Percentiles rank a stretch among this genome's conserved stretches.
These are phyloP conservation scores for Iris macrosiphon DNA, from an alignment of 106 monocot genomes.

Conservation along the genomic window DNA sequence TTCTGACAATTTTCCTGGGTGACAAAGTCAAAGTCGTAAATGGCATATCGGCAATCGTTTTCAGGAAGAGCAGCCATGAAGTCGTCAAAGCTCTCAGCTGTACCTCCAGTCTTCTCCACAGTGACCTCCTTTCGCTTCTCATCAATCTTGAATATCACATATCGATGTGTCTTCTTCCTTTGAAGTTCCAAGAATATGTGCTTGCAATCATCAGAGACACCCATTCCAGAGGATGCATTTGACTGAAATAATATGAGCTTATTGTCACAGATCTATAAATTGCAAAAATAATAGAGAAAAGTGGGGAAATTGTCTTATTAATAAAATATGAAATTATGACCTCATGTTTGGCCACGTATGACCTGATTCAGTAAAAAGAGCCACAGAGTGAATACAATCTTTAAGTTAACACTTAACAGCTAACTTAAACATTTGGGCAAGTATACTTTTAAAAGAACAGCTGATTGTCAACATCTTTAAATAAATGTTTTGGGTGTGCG, in stretches of 20 bases:
- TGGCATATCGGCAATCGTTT: conserved; percentile 25
- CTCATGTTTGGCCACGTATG: too few species aligned
- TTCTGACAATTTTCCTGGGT: conserved; percentile 30
- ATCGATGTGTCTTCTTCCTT: conserved; percentile 20
- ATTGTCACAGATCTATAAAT: background rate
- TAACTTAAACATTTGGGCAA: too few species aligned
- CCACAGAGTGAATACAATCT: too few species aligned
- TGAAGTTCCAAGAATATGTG: conserved; percentile 19
- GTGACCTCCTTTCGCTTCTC: conserved; percentile 20
- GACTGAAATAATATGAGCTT: too few species aligned
- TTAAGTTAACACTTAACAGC: too few species aligned
- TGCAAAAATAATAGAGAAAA: background rate
- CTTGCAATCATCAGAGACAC: conserved; percentile 16
- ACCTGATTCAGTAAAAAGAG: too few species aligned
- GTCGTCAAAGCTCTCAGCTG: conserved; percentile 26
- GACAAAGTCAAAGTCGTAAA: conserved; percentile 28
- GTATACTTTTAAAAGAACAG: too few species aligned
- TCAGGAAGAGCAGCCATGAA: conserved; percentile 14
- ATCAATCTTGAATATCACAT: conserved; percentile 28
- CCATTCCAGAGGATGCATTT: conserved; percentile 23
- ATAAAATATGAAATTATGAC: too few species aligned
- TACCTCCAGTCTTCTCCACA: conserved; percentile 24
- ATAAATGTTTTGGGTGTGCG: too few species aligned
- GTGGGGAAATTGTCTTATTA: too few species aligned
- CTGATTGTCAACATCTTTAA: too few species aligned